Base-by-base conservation (phyloP, 768 basidiomycete genomes). In the Termitomyces sp. region DNA sequence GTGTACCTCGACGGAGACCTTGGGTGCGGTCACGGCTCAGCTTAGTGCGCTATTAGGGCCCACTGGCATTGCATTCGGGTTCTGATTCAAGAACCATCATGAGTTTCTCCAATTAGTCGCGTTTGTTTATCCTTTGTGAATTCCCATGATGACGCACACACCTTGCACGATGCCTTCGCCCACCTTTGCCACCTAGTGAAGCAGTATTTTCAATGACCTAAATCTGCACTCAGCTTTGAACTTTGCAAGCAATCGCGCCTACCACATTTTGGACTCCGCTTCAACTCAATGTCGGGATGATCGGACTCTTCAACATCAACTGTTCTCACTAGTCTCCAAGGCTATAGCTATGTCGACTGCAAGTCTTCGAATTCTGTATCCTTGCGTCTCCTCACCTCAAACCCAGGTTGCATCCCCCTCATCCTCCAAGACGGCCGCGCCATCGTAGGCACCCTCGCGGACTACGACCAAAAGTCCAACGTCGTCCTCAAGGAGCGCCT, bases 341-440 rank as follows among this genome's bases (percentile, higher is more conserved):
- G 88, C 79, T 96, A 93, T 74, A n/a, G n/a, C n/a, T n/a, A n/a
- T n/a, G 88, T 95, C 71, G 91, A 94, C 81, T 88, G 90, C 88
- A 63, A 64, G 86, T 8, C 43, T 44, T 36, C 30, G 27, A n/a
- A n/a, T n/a, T 54, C 34, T 58, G 10, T 33, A 54, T 24, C 46
- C 48, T 57, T 34, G 43, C 16, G 42, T 48, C 55, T 12, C 56
- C 18, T 5, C 36, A 45, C 22, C 24, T n/a, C n/a, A n/a, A n/a
- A n/a, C 4, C 27, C 68, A 95, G 93, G 89, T 66, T 91, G 88
- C 71, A 95, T 98, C 65, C 83, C 95, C 58, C 86, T 98, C 69
- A 86, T 98, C 62, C 87, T 98, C 34, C 94, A 98, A 79, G 96
- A 99, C 72, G 96, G 96, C 52, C 86, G 96, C 66, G 86, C 90